Percentiles rank a stretch among this genome's conserved stretches.
These are phyloP conservation scores for Alternaria ethzedia DNA, from an alignment of 2,329 filamentous ascomycete genomes.

Conservation along the genomic window DNA sequence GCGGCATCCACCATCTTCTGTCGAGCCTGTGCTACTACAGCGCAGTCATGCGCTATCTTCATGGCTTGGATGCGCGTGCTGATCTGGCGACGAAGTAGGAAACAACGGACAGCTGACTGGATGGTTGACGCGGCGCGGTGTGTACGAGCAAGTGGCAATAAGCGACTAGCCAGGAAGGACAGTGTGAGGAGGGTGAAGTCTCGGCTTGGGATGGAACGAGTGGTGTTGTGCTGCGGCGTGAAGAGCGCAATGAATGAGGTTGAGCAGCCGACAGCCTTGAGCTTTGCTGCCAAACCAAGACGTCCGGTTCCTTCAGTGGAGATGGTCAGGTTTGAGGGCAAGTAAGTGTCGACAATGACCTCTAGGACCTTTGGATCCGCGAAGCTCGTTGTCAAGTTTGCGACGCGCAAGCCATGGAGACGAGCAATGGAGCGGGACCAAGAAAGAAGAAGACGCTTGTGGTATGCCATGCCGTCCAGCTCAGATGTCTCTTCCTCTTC, in stretches of 20 bases:
- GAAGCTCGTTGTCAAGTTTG: slow-evolving; percentile 66
- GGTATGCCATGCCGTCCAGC: slow-evolving; percentile 38
- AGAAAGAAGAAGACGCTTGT: slow-evolving; percentile 56
- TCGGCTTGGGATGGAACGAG: slow-evolving; percentile 56
- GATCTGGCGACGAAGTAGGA: slow-evolving; percentile 36
- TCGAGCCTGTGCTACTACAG: slow-evolving; percentile 54
- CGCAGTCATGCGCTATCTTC: slow-evolving; percentile 55
- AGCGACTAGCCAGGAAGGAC: slow-evolving; percentile 65
- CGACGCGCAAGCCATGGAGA: slow-evolving; percentile 54
- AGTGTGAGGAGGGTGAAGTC: slow-evolving; percentile 64
- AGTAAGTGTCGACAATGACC: slow-evolving; percentile 64
- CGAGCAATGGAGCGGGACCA: slow-evolving; percentile 62
- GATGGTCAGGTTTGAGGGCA: slow-evolving; percentile 35
- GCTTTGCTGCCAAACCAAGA: slow-evolving; percentile 42
- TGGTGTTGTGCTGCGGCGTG: slow-evolving; percentile 26
- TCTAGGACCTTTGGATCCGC: slow-evolving; percentile 61
- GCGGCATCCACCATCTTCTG: slow-evolving; percentile 51
- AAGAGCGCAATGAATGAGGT: slow-evolving; percentile 55
- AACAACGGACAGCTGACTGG: slow-evolving; percentile 58
- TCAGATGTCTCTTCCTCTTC: slow-evolving; percentile 23
- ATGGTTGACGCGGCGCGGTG: slow-evolving; percentile 60
- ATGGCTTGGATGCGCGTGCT: slow-evolving; percentile 48
- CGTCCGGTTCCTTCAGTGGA: not conserved
- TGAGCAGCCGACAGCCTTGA: slow-evolving; percentile 52
- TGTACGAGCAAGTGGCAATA: slow-evolving; percentile 59